Evolutionary conservation across 345 rosid species (phyloP).

Genomic region (Boechera retrofracta): DNA sequence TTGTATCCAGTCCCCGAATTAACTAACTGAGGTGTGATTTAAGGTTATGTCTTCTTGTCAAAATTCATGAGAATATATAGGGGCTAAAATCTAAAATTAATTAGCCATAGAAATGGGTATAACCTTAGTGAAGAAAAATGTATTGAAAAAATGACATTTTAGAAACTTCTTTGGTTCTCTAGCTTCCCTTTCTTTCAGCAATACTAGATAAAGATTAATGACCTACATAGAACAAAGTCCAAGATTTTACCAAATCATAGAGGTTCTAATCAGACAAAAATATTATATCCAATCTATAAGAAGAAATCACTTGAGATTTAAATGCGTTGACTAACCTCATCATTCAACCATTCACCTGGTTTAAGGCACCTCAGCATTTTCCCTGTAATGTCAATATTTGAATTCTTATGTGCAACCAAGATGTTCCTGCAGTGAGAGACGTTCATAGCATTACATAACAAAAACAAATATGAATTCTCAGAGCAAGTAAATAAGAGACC

Average conservation of each 20-base stretch:
- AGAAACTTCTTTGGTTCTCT: conserved; percentile 85
- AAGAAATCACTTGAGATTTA: conserved; percentile 5
- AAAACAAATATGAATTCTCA: neutral
- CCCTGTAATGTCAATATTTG: conserved; percentile 80
- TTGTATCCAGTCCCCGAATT: conserved; percentile 61
- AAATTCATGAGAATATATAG: conserved; percentile 14
- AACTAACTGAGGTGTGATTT: conserved; percentile 56
- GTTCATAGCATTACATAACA: conserved; percentile 30
- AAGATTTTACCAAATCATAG: conserved; percentile 26
- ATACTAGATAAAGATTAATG: conserved; percentile 80
- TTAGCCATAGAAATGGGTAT: conserved; percentile 13
- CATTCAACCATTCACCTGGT: conserved; percentile 90
- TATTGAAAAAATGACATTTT: conserved; percentile 92
- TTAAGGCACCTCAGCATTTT: conserved; percentile 69
- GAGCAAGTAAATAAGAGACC: conserved; percentile 19
- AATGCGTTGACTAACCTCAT: conserved; percentile 67
- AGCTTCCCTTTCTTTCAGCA: conserved; percentile 93
- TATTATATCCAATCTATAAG: neutral
- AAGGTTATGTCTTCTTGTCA: conserved; percentile 31
- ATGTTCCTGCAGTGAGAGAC: conserved; percentile 50
- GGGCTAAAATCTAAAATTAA: conserved; percentile 2
- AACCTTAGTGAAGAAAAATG: conserved; percentile 98
- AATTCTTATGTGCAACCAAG: conserved; percentile 61
- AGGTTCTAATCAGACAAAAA: neutral
- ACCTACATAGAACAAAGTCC: conserved; percentile 58